phyloP scores from a whole-genome alignment of 805 yeast species.

The Kuraishia cidri region DNA sequence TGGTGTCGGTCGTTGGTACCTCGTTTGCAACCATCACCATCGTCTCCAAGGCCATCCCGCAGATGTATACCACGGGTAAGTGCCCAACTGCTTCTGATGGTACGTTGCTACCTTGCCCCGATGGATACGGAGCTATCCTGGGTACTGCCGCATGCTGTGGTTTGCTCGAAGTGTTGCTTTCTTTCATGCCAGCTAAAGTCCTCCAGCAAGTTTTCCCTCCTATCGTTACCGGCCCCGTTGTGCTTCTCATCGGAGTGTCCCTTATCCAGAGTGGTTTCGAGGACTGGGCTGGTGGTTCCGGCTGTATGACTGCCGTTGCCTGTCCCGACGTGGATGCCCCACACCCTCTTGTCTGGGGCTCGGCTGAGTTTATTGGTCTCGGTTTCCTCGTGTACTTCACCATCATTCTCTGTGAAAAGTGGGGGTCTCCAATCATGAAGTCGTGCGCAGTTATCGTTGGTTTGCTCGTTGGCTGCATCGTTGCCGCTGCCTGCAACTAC shows the following conservation, averaged over 20 bases:
- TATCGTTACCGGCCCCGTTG: slow-evolving; percentile 90
- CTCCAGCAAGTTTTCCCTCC: slow-evolving; percentile 80
- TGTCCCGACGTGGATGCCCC: slow-evolving; percentile 46
- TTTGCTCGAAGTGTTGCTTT: slow-evolving; percentile 58
- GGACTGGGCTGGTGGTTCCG: slow-evolving; percentile 87
- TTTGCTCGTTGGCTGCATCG: slow-evolving; percentile 79
- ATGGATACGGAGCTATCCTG: slow-evolving; percentile 81
- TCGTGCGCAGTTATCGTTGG: slow-evolving; percentile 90
- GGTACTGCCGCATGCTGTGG: slow-evolving; percentile 80
- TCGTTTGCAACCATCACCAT: slow-evolving; percentile 84
- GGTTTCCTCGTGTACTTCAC: slow-evolving; percentile 76
- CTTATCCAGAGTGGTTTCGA: slow-evolving; percentile 66
- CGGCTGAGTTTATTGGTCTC: slow-evolving; percentile 78
- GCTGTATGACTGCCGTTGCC: slow-evolving; percentile 30
- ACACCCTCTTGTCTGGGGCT: slow-evolving; percentile 61
- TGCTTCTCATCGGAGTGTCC: slow-evolving; percentile 68
- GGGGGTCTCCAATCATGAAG: slow-evolving; percentile 92
- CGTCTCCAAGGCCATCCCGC: slow-evolving; percentile 65
- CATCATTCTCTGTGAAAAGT: slow-evolving; percentile 70
- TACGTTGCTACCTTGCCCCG: slow-evolving; percentile 67
- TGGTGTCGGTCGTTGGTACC: slow-evolving; percentile 85
- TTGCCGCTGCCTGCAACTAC: slow-evolving; percentile 86
- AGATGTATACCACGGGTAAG: slow-evolving; percentile 67
- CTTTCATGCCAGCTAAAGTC: slow-evolving; percentile 68
- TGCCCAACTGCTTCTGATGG: slow-evolving; percentile 65